A percentile compares a stretch with the other conserved stretches of the same genome.
Conservation (phyloP, 805 yeast species). For the Phaffomyces opuntiae region DNA sequence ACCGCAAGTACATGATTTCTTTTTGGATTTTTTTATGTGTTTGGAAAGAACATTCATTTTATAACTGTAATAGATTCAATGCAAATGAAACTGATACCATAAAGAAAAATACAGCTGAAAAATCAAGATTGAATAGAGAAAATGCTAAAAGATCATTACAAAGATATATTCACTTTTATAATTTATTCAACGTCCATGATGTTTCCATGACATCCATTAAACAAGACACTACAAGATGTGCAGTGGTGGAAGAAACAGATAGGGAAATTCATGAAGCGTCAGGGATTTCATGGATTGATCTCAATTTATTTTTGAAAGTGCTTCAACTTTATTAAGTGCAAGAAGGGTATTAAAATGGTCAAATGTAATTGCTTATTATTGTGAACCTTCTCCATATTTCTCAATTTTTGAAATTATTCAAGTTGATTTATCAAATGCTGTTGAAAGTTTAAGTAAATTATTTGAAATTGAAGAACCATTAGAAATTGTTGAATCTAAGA, state of each 20-base stretch:
- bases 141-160: conserved; percentile 43
- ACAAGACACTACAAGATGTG: conserved; percentile 59
- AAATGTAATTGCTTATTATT: conserved; percentile 70
- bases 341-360: conserved; percentile 86
- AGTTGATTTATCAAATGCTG: conserved; percentile 52
- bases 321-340: conserved; percentile 55
- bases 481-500: conserved; percentile 27
- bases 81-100: conserved; percentile 18
- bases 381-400: conserved; percentile 46
- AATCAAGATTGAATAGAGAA: conserved; percentile 28
- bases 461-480: conserved; percentile 38
- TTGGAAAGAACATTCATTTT: conserved; percentile 69
- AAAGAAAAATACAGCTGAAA: conserved; percentile 25
- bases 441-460: conserved; percentile 60
- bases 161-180: conserved; percentile 69
- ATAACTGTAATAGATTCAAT: conserved; percentile 57
- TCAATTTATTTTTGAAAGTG: conserved; percentile 72
- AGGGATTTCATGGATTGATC: conserved; percentile 82
- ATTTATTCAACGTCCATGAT: conserved; percentile 70
- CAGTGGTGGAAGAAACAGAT: conserved; percentile 57
- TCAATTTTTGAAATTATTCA: conserved; percentile 68
- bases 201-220: conserved; percentile 66
- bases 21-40: conserved; percentile 82
- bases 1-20: no score
- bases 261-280: conserved; percentile 55